A percentile compares a stretch with the other conserved stretches of the same genome.
Conservation (phyloP, 768 basidiomycete genomes). For the Sarcomyxa edulis region DNA sequence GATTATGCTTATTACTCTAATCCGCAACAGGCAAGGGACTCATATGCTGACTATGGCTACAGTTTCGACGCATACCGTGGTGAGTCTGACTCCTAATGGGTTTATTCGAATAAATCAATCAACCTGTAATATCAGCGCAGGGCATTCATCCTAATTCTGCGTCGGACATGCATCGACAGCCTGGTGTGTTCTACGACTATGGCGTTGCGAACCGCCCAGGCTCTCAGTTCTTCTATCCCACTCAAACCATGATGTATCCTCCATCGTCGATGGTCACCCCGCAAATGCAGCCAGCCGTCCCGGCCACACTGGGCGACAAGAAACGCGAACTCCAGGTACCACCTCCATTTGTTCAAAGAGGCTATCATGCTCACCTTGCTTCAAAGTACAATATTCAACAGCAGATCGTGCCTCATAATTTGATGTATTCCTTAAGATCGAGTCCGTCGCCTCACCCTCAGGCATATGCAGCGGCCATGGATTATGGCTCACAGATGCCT, state of each 20-base stretch:
- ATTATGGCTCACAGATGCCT: slow-evolving; percentile 43
- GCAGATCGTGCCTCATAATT: slow-evolving; percentile 34
- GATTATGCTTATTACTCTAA: slow-evolving; percentile 62
- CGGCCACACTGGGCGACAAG: slow-evolving; percentile 42
- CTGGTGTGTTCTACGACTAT: slow-evolving; percentile 58
- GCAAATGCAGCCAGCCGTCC: slow-evolving; percentile 35
- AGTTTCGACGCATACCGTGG: slow-evolving; percentile 38
- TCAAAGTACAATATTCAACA: slow-evolving; percentile 40
- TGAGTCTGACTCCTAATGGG: slow-evolving; percentile 36
- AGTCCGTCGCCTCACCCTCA: slow-evolving; percentile 38
- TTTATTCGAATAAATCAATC: slow-evolving; percentile 37
- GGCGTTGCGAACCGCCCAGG: slow-evolving; percentile 36
- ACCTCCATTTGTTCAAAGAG: slow-evolving; percentile 11
- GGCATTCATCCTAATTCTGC: slow-evolving; percentile 35
- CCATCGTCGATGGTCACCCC: slow-evolving; percentile 42
- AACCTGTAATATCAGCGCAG: slow-evolving; percentile 36
- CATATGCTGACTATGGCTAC: slow-evolving; percentile 52
- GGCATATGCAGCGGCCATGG: slow-evolving; percentile 37
- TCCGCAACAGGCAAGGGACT: slow-evolving; percentile 38
- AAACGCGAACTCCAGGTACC: slow-evolving; percentile 55
- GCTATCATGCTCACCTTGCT: slow-evolving; percentile 7
- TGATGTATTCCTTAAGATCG: slow-evolving; percentile 38
- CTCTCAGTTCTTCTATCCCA: slow-evolving; percentile 58
- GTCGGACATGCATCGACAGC: slow-evolving; percentile 41
- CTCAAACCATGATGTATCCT: slow-evolving; percentile 58